Conservation (phyloP, 331 rosid species). For the Saraca asoca region DNA sequence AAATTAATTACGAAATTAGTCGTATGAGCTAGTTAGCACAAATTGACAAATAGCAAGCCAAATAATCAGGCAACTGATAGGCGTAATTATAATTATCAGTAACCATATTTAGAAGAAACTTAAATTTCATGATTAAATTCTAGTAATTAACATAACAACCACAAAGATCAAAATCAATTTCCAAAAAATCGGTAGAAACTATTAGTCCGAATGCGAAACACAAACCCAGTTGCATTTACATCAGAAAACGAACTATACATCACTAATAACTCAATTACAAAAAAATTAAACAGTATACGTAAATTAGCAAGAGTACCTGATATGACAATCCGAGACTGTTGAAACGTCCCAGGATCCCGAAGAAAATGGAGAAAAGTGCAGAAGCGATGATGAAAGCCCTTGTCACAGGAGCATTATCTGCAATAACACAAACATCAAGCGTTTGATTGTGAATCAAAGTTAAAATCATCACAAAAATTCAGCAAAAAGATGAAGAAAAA, state of each 20-base stretch:
- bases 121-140: slow-evolving; percentile 14
- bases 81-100: slow-evolving; percentile 11
- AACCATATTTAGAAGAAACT: slow-evolving; percentile 15
- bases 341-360: slow-evolving; percentile 91
- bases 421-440: slow-evolving; percentile 33
- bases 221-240: slow-evolving; percentile 33
- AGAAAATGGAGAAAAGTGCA: slow-evolving; percentile 77
- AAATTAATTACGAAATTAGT: slow-evolving; percentile 20
- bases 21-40: slow-evolving; percentile 15
- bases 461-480: not conserved
- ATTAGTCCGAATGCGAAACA: not conserved
- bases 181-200: not conserved
- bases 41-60: slow-evolving; percentile 13
- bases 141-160: slow-evolving; percentile 1
- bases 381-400: slow-evolving; percentile 67
- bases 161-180: slow-evolving; percentile 23
- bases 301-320: slow-evolving; percentile 54
- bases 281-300: not conserved
- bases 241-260: not conserved
- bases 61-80: not conserved
- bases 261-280: not conserved
- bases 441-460: slow-evolving; percentile 42
- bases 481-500: slow-evolving; percentile 23
- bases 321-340: slow-evolving; percentile 79
- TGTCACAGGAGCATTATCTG: slow-evolving; percentile 98